These are phyloP conservation scores for Suhomyces xylopsoci DNA, from an alignment of 805 yeast genomes.

Conservation along the genomic window DNA sequence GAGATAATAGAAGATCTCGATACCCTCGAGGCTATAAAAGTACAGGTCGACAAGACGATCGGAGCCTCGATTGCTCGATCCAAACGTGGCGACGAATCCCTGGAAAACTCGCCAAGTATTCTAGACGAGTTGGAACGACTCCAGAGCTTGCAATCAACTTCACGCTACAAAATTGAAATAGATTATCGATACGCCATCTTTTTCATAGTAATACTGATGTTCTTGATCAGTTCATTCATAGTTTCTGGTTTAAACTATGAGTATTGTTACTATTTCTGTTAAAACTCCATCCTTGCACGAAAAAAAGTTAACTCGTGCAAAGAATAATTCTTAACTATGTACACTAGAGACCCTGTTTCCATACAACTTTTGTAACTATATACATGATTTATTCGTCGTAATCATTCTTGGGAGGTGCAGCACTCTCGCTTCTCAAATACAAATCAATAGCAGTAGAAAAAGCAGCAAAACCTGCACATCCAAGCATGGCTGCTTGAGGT, in stretches of 20 bases:
- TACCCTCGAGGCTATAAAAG: neutral
- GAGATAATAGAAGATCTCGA: neutral
- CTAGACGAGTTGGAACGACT: constrained; percentile 25
- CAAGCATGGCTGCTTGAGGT: constrained; percentile 85
- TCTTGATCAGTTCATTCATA: constrained; percentile 21
- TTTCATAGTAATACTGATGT: constrained; percentile 7
- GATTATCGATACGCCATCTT: constrained; percentile 1
- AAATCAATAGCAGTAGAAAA: constrained; percentile 87
- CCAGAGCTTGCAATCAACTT: constrained; percentile 9
- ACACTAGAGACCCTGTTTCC: constrained; percentile 1
- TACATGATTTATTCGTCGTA: constrained; percentile 51
- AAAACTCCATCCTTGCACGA: constrained; percentile 1
- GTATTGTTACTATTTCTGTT: constrained; percentile 42
- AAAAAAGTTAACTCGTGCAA: neutral
- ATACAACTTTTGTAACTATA: constrained; percentile 8
- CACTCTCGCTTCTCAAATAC: constrained; percentile 80
- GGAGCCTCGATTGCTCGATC: neutral
- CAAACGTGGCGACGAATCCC: neutral
- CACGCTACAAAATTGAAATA: neutral
- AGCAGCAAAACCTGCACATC: constrained; percentile 98
- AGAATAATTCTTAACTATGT: constrained; percentile 1
- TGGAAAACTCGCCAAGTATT: constrained; percentile 3
- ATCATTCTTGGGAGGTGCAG: constrained; percentile 82
- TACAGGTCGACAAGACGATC: constrained; percentile 1
- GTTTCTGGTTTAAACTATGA: constrained; percentile 34